phyloP scores from a whole-genome alignment of 2,329 filamentous ascomycete species.

The Aspergillus hortae region DNA sequence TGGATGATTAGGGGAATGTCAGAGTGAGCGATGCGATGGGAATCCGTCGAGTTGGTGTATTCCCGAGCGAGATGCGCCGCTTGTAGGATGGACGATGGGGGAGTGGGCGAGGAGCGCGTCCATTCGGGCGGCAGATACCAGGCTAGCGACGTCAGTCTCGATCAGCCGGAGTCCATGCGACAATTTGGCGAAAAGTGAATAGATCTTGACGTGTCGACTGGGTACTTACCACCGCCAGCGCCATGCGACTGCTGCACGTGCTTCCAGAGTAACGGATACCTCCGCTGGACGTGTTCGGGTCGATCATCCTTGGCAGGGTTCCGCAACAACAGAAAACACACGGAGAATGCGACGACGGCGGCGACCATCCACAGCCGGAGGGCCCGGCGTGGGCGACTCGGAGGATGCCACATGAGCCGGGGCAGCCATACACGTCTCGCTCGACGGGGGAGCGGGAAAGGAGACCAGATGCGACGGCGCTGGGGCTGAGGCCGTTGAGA shows the following conservation, averaged over 20 bases:
- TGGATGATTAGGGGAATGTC: constrained; percentile 31
- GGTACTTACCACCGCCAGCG: not conserved
- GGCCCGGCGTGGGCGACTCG: not conserved
- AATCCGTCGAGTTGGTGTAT: constrained; percentile 9
- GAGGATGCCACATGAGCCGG: not conserved
- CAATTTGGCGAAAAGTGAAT: not conserved
- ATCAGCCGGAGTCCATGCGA: not conserved
- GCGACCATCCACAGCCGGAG: not conserved
- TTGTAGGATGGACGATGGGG: constrained; percentile 20
- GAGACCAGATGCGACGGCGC: no score
- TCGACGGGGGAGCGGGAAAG: no score
- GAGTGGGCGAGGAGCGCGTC: not conserved
- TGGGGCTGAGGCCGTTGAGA: no score
- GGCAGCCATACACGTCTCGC: not conserved
- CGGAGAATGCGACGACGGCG: not conserved
- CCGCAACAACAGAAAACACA: not conserved
- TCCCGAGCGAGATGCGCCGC: constrained; percentile 24
- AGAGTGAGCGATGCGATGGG: constrained; percentile 19
- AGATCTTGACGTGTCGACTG: not conserved
- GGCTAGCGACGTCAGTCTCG: constrained; percentile 2
- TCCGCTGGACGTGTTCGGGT: not conserved
- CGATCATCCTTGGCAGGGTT: not conserved
- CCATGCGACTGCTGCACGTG: not conserved
- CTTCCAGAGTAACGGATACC: not conserved
- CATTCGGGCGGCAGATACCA: constrained; percentile 13